Conservation (phyloP, 2,329 filamentous ascomycete species). For the Cladophialophora bantiana region DNA sequence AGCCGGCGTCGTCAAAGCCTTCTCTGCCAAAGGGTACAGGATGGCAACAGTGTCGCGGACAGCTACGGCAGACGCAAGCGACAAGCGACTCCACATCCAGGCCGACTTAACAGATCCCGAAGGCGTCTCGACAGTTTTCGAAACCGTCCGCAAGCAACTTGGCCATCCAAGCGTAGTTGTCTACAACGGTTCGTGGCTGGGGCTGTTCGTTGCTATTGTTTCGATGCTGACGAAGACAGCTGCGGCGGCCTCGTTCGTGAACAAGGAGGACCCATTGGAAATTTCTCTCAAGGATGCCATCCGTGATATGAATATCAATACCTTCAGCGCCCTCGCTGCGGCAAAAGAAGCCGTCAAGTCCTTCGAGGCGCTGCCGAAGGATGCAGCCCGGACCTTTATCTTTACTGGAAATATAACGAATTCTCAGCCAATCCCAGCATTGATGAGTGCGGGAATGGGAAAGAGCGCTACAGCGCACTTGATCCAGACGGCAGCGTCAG, state of each 20-base stretch:
- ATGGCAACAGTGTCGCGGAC: slow-evolving; percentile 20
- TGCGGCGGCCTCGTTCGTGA: slow-evolving; percentile 2
- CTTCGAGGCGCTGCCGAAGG: slow-evolving; percentile 46
- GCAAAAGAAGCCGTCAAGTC: slow-evolving; percentile 47
- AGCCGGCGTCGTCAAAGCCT: slow-evolving; percentile 13
- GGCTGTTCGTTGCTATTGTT: slow-evolving; percentile 1
- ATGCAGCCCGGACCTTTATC: slow-evolving; percentile 41
- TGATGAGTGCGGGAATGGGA: slow-evolving; percentile 49
- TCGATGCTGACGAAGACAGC: slow-evolving; percentile 17
- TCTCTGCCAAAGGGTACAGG: slow-evolving; percentile 35
- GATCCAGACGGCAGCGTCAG: slow-evolving; percentile 42
- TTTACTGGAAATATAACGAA: slow-evolving; percentile 52
- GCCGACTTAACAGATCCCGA: slow-evolving; percentile 46
- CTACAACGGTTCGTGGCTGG: slow-evolving; percentile 42
- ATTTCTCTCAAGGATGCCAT: slow-evolving; percentile 40
- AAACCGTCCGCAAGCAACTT: slow-evolving; percentile 46
- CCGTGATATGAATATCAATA: slow-evolving; percentile 46
- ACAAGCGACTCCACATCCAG: slow-evolving; percentile 42
- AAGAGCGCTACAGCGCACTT: slow-evolving; percentile 51
- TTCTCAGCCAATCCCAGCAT: slow-evolving; percentile 40
- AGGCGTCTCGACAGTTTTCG: slow-evolving; percentile 47
- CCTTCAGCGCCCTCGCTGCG: slow-evolving; percentile 49
- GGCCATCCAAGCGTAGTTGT: slow-evolving; percentile 41
- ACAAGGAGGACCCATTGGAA: slow-evolving; percentile 43
- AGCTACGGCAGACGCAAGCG: slow-evolving; percentile 2